phyloP scores from a whole-genome alignment of 192 early-diverging fungal genomes.

The Mortierella hygrophila region DNA sequence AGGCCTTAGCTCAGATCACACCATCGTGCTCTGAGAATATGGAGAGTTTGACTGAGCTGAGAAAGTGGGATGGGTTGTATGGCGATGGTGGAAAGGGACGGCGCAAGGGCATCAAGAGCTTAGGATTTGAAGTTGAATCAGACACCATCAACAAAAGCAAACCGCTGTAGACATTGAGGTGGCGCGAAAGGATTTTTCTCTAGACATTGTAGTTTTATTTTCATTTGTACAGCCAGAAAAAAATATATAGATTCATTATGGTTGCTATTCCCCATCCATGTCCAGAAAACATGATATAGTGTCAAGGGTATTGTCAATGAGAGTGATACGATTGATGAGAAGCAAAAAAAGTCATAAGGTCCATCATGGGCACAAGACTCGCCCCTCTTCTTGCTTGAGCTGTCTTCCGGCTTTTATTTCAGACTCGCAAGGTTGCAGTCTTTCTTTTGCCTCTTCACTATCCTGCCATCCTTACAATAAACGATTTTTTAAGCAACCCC shows the following conservation, averaged over 20 bases:
- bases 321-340: too few species aligned
- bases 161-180: background rate
- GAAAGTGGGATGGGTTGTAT: conserved; percentile 92
- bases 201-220: background rate
- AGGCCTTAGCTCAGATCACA: conserved; percentile 86
- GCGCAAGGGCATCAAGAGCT: conserved; percentile 60
- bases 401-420: too few species aligned
- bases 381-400: too few species aligned
- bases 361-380: too few species aligned
- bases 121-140: conserved; percentile 63
- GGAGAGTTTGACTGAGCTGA: conserved; percentile 87
- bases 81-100: conserved; percentile 80
- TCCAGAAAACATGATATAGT: too few species aligned
- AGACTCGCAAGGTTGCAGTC: too few species aligned
- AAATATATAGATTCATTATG: background rate
- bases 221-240: background rate
- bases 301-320: too few species aligned
- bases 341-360: too few species aligned
- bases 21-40: conserved; percentile 92
- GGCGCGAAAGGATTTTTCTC: background rate
- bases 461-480: too few species aligned
- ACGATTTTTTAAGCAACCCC: too few species aligned
- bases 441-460: too few species aligned
- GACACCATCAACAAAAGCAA: background rate
- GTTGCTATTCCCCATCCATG: background rate